Base-by-base conservation (phyloP, 257 asterid genomes). In the Nicotiana attenuata region DNA sequence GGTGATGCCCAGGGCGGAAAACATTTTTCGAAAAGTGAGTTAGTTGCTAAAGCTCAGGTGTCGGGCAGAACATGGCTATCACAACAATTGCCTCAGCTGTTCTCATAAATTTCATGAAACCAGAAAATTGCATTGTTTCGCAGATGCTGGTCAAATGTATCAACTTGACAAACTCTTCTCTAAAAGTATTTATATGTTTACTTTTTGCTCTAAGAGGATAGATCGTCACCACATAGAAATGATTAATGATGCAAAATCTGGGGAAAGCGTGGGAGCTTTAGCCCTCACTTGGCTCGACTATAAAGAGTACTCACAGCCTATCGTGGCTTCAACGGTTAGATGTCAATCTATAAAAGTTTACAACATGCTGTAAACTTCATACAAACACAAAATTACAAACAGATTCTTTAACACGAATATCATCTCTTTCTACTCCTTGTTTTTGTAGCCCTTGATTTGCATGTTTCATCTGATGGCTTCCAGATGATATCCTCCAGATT, bases 401-500 rank as follows among this genome's bases (percentile, higher is more conserved):
- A 45, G 66, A 52, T n/a, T 24, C 78, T 61, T 22, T 65, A 16
- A 26, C 53, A 22, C 14, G 3, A 10, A 38, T 71, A 80, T 89
- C 87, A 91, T 81, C 92, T 88, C 80, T 79, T 88, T 88, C 90
- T 92, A 81, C 90, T 87, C 88, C 86, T 92, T 4, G 89, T 29
- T 87, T 88, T 90, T 80, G 91, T 64, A 55, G 69, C 71, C 82
- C 87, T 91, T 31, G 96, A 87, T 88, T 88, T 95, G 89, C 87
- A 65, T 41, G 79, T 85, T 80, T 92, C 99, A 79, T 87, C 90
- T 0, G 92, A 89, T 2, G 93, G 96, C 84, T 85, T 93, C 99
- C 99, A 95, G 64, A 95, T 95, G 64, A 95, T 88, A 57, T 95
- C 99, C 24, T 93, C 98, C 24, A 95, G 94, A 61, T 90, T 95